These are phyloP conservation scores for Xylariaceae sp. DNA, from an alignment of 2,329 filamentous ascomycete species.

Conservation along the genomic window DNA sequence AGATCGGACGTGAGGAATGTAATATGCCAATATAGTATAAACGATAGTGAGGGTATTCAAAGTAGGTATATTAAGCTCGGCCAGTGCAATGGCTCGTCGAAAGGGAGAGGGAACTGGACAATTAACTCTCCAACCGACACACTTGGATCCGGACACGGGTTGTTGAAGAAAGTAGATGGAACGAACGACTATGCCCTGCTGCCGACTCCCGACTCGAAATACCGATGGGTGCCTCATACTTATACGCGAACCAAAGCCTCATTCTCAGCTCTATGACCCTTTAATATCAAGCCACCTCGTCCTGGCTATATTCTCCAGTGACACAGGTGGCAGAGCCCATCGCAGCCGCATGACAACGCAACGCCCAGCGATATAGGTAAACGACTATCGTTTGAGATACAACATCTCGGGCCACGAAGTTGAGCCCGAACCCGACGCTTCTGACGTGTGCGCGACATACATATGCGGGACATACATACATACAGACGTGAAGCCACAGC, in stretches of 20 bases:
- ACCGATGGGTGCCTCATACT: neutral
- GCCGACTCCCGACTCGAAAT: neutral
- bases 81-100: neutral
- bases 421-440: neutral
- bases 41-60: no score
- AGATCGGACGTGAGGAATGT: neutral
- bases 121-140: neutral
- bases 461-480: neutral
- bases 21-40: neutral
- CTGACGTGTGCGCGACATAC: conserved; percentile 1
- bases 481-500: conserved; percentile 2
- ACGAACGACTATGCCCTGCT: neutral
- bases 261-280: neutral
- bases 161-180: neutral
- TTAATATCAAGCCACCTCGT: neutral
- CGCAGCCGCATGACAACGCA: neutral
- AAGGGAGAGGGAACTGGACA: neutral
- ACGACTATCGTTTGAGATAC: neutral
- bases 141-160: neutral
- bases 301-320: neutral
- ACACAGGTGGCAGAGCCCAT: neutral
- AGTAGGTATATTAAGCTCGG: neutral
- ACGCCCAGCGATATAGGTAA: neutral
- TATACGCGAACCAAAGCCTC: conserved; percentile 2
- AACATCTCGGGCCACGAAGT: neutral